Conservation (phyloP, 768 basidiomycete genomes). For the Suillus weaverae region DNA sequence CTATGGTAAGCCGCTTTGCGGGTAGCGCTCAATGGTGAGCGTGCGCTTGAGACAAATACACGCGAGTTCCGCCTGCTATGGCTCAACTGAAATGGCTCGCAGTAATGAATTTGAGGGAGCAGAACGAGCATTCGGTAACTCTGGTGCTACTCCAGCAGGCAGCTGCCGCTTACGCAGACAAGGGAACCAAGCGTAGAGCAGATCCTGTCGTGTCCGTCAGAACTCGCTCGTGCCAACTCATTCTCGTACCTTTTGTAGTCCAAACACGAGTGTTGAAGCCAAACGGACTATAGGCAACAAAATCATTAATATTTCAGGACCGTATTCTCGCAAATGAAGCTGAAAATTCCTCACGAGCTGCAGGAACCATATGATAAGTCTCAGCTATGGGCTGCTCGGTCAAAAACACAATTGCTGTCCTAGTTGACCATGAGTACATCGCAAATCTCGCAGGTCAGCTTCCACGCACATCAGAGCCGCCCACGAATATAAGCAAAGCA, state of each 20-base stretch:
- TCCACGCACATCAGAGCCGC: slow-evolving; percentile 43
- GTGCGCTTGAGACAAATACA: not conserved
- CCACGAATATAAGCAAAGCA: slow-evolving; percentile 48
- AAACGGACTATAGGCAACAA: slow-evolving; percentile 43
- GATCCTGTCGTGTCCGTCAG: slow-evolving; percentile 33
- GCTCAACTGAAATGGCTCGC: not conserved
- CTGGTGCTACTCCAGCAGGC: slow-evolving; percentile 13
- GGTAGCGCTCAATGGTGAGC: not conserved
- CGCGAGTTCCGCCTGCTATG: not conserved
- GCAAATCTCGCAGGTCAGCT: not conserved
- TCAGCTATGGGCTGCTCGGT: slow-evolving; percentile 29
- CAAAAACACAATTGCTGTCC: slow-evolving; percentile 41
- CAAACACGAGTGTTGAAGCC: slow-evolving; percentile 48
- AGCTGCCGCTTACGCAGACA: slow-evolving; percentile 12
- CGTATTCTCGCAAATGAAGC: not conserved
- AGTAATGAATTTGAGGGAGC: slow-evolving; percentile 1
- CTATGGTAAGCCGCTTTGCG: not conserved
- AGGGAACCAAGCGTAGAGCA: slow-evolving; percentile 35
- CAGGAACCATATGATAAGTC: slow-evolving; percentile 47
- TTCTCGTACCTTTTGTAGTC: slow-evolving; percentile 43
- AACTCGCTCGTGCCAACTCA: not conserved
- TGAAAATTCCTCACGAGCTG: slow-evolving; percentile 40
- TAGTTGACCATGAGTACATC: slow-evolving; percentile 17
- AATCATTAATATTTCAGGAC: slow-evolving; percentile 9
- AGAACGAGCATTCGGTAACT: slow-evolving; percentile 26